Evolutionary conservation across 257 asterid genomes (phyloP), one percentile per base, ranked within the genome.

Genomic region (Solanum acaule): DNA sequence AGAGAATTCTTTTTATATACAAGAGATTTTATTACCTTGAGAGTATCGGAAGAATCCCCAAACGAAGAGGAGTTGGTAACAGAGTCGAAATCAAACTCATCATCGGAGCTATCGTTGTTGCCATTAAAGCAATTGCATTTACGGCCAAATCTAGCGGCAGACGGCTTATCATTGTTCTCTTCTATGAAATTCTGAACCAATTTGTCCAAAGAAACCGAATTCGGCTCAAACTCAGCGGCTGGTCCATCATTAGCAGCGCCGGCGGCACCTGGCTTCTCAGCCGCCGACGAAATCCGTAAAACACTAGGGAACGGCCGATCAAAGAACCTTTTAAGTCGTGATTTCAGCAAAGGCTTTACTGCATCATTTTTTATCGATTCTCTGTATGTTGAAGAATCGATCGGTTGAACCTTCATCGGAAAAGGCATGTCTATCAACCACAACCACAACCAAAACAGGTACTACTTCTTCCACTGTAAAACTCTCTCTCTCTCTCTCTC

Each of bases 291-390:
- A 88, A 86, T 92, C 84, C 92, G 91, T 18, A 93, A 87, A 56
- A 94, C 98, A 61, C 94, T 94, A 88, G 90, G 94, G 81, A 96
- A 95, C n/a, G 98, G 99, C 25, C 98, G 96, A 93, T 96, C 99
- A 72, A 96, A 96, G 25, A 96, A 94, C 77, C 96, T 93, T 91
- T 93, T 94, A 75, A 96, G 91, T 83, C 98, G 91, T 6, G 98
- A 95, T 87, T 93, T 95, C 77, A 92, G 49, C 89, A 94, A 93
- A 85, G 96, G 95, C 91, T 90, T 92, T 8, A 89, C 94, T 77
- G 71, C 90, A 87, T 94, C 96, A 84, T 70, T 90, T 31, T 78
- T 89, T 87, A 90, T 89, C n/a, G 89, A 27, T 86, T 92, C 93
- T 40, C 84, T 81, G 77, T 65, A 63, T 18, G 68, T 83, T 35